Evolutionary conservation across 176 grass and related monocot species (phyloP).

Genomic region (Paspalum vaginatum): DNA sequence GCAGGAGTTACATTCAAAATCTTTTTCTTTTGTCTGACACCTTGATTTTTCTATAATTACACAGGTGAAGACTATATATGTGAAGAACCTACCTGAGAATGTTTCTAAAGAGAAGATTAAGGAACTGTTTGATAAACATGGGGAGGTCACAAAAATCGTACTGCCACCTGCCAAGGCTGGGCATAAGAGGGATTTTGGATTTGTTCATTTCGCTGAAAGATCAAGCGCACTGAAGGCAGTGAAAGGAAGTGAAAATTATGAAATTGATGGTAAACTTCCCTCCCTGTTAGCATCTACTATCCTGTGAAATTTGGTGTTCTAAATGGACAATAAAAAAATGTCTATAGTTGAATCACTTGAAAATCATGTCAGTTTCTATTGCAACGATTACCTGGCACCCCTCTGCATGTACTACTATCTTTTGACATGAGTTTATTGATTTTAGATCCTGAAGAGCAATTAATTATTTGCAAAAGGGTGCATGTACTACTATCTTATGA

Average conservation of each 20-base stretch:
- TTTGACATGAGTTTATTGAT: neutral
- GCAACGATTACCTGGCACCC: neutral
- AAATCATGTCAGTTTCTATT: neutral
- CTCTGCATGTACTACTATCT: neutral
- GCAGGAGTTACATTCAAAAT: neutral
- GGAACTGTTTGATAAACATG: constrained; percentile 86
- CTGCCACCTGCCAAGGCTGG: constrained; percentile 88
- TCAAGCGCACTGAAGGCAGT: constrained; percentile 86
- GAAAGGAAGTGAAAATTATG: constrained; percentile 89
- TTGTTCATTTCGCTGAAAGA: constrained; percentile 96
- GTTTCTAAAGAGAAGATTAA: constrained; percentile 79
- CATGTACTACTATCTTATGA: too few relatives aligned
- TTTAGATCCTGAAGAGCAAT: neutral
- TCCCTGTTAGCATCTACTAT: neutral
- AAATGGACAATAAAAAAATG: neutral
- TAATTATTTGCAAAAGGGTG: neutral
- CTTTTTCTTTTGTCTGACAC: neutral
- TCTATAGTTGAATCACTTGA: neutral
- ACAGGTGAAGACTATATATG: constrained; percentile 95
- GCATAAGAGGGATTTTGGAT: constrained; percentile 95
- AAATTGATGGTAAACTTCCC: constrained; percentile 79
- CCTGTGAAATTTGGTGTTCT: neutral
- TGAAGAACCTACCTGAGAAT: constrained; percentile 96
- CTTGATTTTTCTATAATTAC: neutral
- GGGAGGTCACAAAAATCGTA: constrained; percentile 86